Evolutionary conservation across 208 protist genomes (phyloP).

Genomic region (Leishmania tarentolae): DNA sequence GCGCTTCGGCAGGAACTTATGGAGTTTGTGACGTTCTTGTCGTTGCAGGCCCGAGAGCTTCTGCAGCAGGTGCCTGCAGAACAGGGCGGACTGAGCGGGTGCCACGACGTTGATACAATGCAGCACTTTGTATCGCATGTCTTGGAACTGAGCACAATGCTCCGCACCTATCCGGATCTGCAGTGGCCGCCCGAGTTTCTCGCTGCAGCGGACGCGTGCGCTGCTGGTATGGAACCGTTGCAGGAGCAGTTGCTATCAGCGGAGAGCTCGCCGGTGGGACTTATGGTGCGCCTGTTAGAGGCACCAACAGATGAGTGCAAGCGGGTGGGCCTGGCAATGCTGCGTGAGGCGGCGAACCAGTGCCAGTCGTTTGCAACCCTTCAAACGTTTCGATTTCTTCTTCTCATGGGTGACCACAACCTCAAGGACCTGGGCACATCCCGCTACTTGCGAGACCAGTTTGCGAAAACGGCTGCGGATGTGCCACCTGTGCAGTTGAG

Average conservation of each 20-base stretch:
- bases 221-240: slow-evolving; percentile 7
- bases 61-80: slow-evolving; percentile 34
- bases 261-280: slow-evolving; percentile 38
- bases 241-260: slow-evolving; percentile 31
- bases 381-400: slow-evolving; percentile 79
- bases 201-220: slow-evolving; percentile 23
- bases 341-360: slow-evolving; percentile 64
- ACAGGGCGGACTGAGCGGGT: slow-evolving; percentile 51
- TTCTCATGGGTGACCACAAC: slow-evolving; percentile 61
- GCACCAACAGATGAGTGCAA: slow-evolving; percentile 37
- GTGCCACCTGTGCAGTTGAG: slow-evolving; percentile 82
- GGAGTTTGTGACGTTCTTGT: slow-evolving; percentile 48
- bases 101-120: slow-evolving; percentile 31
- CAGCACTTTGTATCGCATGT: slow-evolving; percentile 38
- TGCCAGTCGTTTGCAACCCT: slow-evolving; percentile 58
- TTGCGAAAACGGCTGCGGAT: slow-evolving; percentile 66
- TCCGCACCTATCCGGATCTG: slow-evolving; percentile 9
- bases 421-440: slow-evolving; percentile 45
- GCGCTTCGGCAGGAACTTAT: slow-evolving; percentile 47
- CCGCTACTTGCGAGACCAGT: slow-evolving; percentile 66
- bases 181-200: slow-evolving; percentile 27
- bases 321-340: slow-evolving; percentile 45
- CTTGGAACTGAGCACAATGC: slow-evolving; percentile 24
- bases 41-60: slow-evolving; percentile 41
- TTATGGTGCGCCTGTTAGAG: slow-evolving; percentile 40